Evolutionary conservation across 179 eudicot species (phyloP).

Genomic region (Camellia oleifera): DNA sequence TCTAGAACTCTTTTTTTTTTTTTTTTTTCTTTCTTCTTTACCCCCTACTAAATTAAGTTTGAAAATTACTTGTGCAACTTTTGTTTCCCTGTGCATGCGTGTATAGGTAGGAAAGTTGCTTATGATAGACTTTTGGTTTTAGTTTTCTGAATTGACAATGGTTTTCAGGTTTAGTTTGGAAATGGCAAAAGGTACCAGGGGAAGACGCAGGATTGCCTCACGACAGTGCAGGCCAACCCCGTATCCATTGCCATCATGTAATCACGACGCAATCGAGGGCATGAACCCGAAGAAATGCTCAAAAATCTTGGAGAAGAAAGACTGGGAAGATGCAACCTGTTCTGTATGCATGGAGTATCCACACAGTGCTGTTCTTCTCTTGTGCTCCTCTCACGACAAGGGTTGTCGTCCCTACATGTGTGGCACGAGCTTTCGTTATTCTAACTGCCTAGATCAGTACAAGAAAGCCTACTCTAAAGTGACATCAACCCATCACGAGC

Average conservation of each 20-base stretch:
- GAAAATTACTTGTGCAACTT: no score
- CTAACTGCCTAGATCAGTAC: constrained; percentile 72
- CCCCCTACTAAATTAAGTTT: neutral
- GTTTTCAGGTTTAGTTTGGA: constrained; percentile 13
- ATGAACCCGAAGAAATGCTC: constrained; percentile 27
- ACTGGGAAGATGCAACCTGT: constrained; percentile 65
- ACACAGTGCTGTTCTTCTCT: constrained; percentile 70
- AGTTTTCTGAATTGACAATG: constrained; percentile 2
- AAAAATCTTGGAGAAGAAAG: constrained; percentile 34
- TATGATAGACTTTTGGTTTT: neutral
- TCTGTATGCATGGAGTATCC: constrained; percentile 74
- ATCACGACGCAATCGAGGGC: constrained; percentile 7
- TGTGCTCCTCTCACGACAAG: constrained; percentile 67
- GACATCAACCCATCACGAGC: constrained; percentile 16
- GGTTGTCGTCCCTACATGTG: constrained; percentile 82
- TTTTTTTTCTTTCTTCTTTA: no score
- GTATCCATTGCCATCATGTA: constrained; percentile 32
- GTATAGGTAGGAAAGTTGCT: neutral
- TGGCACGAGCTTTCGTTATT: constrained; percentile 60
- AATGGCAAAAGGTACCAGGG: constrained; percentile 57
- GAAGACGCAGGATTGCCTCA: constrained; percentile 48
- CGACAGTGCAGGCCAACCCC: constrained; percentile 52
- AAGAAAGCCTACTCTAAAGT: constrained; percentile 54
- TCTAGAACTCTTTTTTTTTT: neutral
- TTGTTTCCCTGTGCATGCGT: neutral